Conservation (phyloP, 2,329 filamentous ascomycete species). For the Colletotrichum eleusines region DNA sequence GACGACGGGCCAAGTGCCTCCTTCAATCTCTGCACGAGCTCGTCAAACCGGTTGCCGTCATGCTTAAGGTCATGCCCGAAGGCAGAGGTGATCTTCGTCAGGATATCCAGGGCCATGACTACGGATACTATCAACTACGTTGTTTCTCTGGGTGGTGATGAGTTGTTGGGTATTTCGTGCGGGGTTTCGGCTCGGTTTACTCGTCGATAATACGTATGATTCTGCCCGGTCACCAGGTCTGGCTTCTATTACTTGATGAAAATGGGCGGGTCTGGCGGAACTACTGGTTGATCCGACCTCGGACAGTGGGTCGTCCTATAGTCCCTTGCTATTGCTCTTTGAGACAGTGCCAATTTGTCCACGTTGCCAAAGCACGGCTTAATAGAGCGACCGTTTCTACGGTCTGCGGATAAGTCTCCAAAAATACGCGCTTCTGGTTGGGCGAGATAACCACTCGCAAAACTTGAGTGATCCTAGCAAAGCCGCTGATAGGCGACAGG, state of each 20-base stretch:
- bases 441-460: conserved; percentile 20
- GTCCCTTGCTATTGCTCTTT: conserved; percentile 8
- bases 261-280: conserved; percentile 39
- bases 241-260: conserved; percentile 29
- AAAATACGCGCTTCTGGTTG: conserved; percentile 31
- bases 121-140: conserved; percentile 21
- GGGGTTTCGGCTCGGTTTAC: conserved; percentile 30
- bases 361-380: conserved; percentile 22
- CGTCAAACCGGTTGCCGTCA: conserved; percentile 69
- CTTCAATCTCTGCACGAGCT: conserved; percentile 80
- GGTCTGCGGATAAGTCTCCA: conserved; percentile 20
- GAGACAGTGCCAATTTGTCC: conserved; percentile 29
- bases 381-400: conserved; percentile 25
- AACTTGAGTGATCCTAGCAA: conserved; percentile 32
- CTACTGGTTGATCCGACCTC: conserved; percentile 41
- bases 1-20: conserved; percentile 82
- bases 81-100: conserved; percentile 46
- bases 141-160: conserved; percentile 30
- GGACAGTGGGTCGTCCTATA: conserved; percentile 35
- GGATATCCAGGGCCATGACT: conserved; percentile 53
- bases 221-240: conserved; percentile 31
- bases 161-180: conserved; percentile 27
- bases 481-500: conserved; percentile 41
- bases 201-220: conserved; percentile 31
- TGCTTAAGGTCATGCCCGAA: conserved; percentile 37